phyloP scores from a whole-genome alignment of 768 basidiomycete genomes.

The Leucocoprinus leucothites region DNA sequence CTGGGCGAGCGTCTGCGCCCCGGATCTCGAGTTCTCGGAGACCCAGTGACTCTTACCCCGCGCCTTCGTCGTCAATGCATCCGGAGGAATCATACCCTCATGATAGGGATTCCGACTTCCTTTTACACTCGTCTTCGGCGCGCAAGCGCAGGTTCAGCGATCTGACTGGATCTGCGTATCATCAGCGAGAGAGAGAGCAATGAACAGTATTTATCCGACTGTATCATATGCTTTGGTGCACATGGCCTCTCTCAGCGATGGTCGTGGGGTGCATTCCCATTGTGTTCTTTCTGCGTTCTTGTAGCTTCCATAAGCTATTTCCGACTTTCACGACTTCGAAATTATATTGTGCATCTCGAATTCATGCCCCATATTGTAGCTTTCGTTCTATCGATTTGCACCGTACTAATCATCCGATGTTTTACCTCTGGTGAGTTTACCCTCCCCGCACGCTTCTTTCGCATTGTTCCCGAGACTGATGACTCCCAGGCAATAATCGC shows the following conservation, averaged over 20 bases:
- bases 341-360: constrained; percentile 12
- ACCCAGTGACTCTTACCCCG: constrained; percentile 33
- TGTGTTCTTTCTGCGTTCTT: constrained; percentile 6
- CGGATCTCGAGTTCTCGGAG: constrained; percentile 34
- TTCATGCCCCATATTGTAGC: constrained; percentile 5
- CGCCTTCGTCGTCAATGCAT: constrained; percentile 3
- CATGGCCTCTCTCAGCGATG: constrained; percentile 11
- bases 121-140: constrained; percentile 29
- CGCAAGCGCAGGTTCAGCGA: constrained; percentile 19
- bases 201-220: constrained; percentile 13
- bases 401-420: constrained; percentile 19
- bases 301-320: constrained; percentile 11
- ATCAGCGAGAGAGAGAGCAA: not conserved
- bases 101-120: constrained; percentile 24
- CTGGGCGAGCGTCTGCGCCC: constrained; percentile 81
- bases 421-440: constrained; percentile 17
- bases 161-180: constrained; percentile 13
- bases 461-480: not conserved
- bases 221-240: constrained; percentile 17
- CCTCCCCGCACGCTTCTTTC: not conserved
- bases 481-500: not conserved
- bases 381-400: constrained; percentile 11
- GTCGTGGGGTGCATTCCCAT: constrained; percentile 1
- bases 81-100: constrained; percentile 23
- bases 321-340: constrained; percentile 4